Percentiles rank a stretch among this genome's conserved stretches.
Evolutionary conservation across 1,139 yeast species (phyloP).

Genomic region (Candida sp.): DNA sequence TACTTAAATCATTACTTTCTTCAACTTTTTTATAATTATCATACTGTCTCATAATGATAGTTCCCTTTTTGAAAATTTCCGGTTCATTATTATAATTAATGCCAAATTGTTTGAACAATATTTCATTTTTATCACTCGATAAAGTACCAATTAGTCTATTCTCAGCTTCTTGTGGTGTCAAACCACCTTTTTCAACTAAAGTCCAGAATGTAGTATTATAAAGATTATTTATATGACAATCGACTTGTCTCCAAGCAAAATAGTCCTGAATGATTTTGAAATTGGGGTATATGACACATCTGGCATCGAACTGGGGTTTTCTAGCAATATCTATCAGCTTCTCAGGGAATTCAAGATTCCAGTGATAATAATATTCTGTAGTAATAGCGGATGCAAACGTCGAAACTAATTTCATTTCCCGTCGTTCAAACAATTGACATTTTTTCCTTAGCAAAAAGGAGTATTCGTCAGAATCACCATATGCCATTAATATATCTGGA

Average conservation of each 20-base stretch:
- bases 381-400: constrained; percentile 83
- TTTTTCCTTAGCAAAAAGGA: constrained; percentile 67
- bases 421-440: constrained; percentile 71
- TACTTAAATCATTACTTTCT: constrained; percentile 18
- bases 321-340: constrained; percentile 27
- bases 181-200: constrained; percentile 65
- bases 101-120: constrained; percentile 71
- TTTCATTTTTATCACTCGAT: constrained; percentile 83
- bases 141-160: constrained; percentile 68
- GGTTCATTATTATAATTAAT: constrained; percentile 90
- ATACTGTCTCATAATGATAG: constrained; percentile 60
- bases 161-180: constrained; percentile 79
- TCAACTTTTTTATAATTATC: constrained; percentile 12
- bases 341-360: constrained; percentile 61
- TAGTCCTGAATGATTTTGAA: constrained; percentile 65
- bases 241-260: constrained; percentile 94
- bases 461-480: constrained; percentile 96
- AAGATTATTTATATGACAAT: constrained; percentile 91
- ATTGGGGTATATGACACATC: constrained; percentile 86
- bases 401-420: constrained; percentile 76
- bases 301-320: constrained; percentile 86
- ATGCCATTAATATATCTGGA: constrained; percentile 76
- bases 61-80: constrained; percentile 85
- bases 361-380: constrained; percentile 64
- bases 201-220: constrained; percentile 95